Conservation (phyloP, 2,329 filamentous ascomycete genomes). For the Cercospora nicotianae region DNA sequence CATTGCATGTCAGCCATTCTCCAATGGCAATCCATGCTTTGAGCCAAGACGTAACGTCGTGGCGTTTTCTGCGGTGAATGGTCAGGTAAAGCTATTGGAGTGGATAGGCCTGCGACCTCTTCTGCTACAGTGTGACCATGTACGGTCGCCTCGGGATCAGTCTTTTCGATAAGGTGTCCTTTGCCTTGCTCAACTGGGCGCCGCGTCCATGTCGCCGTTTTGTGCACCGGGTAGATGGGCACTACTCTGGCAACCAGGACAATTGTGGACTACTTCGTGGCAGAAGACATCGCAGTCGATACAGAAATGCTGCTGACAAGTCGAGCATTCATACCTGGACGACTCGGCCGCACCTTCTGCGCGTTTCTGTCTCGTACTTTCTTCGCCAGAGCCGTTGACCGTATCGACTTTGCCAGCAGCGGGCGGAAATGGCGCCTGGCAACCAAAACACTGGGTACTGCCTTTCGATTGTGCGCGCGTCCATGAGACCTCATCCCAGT, state of each 20-base stretch:
- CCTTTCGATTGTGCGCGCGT: slow-evolving; percentile 56
- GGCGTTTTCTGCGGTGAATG: not conserved
- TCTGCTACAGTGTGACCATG: not conserved
- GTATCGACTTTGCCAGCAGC: slow-evolving; percentile 37
- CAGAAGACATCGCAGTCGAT: slow-evolving; percentile 97
- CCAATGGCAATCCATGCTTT: not conserved
- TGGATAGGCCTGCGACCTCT: not conserved
- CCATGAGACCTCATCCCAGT: slow-evolving; percentile 92
- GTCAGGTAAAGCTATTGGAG: not conserved
- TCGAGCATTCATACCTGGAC: slow-evolving; percentile 81
- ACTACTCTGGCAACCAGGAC: slow-evolving; percentile 74
- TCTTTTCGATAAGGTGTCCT: not conserved
- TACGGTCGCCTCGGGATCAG: not conserved
- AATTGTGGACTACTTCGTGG: slow-evolving; percentile 93
- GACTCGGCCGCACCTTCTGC: slow-evolving; percentile 71
- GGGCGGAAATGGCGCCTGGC: slow-evolving; percentile 69
- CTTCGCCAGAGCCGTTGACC: slow-evolving; percentile 26
- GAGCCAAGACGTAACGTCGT: not conserved
- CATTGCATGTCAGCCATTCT: not conserved
- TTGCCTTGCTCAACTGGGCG: not conserved
- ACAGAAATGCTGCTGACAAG: slow-evolving; percentile 90
- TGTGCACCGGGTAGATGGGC: slow-evolving; percentile 34
- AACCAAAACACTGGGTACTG: slow-evolving; percentile 70
- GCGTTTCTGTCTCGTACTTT: slow-evolving; percentile 23
- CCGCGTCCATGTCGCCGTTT: slow-evolving; percentile 11